Evolutionary conservation across 2,329 filamentous ascomycete genomes (phyloP).

Genomic region (Didymella sp.): DNA sequence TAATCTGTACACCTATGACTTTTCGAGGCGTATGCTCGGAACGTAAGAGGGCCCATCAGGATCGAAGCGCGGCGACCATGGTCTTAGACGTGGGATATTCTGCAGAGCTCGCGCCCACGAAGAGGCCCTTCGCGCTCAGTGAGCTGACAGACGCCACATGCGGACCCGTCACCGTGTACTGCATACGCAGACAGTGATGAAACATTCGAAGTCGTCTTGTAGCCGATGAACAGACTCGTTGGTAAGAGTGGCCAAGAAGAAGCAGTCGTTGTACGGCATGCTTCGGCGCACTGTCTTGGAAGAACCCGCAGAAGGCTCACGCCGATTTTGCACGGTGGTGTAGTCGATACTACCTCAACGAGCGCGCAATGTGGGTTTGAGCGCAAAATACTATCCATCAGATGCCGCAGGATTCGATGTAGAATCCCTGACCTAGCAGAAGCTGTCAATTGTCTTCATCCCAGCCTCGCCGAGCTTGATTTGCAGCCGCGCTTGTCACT

Average conservation of each 20-base stretch:
- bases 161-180: neutral
- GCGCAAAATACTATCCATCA: neutral
- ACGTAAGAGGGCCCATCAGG: neutral
- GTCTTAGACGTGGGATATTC: neutral
- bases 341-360: neutral
- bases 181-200: neutral
- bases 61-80: neutral
- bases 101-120: neutral
- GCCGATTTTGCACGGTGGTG: neutral
- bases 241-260: neutral
- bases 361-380: neutral
- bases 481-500: slow-evolving; percentile 1
- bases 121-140: neutral
- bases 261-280: slow-evolving; percentile 6
- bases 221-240: neutral
- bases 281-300: slow-evolving; percentile 9
- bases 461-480: neutral
- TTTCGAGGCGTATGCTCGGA: neutral
- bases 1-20: slow-evolving; percentile 4
- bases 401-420: neutral
- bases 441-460: neutral
- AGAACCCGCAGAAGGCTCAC: neutral
- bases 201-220: neutral
- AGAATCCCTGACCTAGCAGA: neutral
- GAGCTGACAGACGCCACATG: slow-evolving; percentile 7